Percentiles rank a stretch among this genome's conserved stretches.
Conservation (phyloP, 768 basidiomycete species). For the Boletus insuetus region DNA sequence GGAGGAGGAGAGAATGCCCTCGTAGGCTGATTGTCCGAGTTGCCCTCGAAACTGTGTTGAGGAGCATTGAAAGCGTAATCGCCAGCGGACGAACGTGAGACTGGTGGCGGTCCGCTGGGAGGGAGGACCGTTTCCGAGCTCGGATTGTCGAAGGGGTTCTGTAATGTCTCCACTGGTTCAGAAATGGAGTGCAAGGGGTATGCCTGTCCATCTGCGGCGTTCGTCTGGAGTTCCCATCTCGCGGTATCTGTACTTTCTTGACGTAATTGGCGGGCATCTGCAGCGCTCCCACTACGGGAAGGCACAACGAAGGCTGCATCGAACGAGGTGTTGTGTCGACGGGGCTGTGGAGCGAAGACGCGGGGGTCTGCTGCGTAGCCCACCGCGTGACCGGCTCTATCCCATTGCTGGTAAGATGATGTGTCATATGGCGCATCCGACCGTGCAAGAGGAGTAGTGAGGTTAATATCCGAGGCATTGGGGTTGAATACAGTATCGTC, state of each 20-base stretch:
- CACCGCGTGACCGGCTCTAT: conserved; percentile 45
- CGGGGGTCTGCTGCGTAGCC: conserved; percentile 45
- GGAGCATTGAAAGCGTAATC: conserved; percentile 26
- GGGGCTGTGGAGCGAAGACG: conserved; percentile 53
- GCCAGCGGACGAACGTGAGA: conserved; percentile 3
- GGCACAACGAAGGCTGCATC: conserved; percentile 10
- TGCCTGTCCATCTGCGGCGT: conserved; percentile 24
- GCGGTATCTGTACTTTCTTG: conserved; percentile 32
- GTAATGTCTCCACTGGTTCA: conserved; percentile 13
- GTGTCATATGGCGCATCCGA: conserved; percentile 33
- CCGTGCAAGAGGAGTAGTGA: conserved; percentile 26
- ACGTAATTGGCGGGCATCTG: conserved; percentile 8
- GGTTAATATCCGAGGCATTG: conserved; percentile 40
- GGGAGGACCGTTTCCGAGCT: conserved; percentile 19
- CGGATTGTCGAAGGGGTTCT: conserved; percentile 26
- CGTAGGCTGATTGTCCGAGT: background rate
- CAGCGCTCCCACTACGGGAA: conserved; percentile 12
- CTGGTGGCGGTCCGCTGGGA: conserved; percentile 11
- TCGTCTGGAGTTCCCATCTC: conserved; percentile 30
- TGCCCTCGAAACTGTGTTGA: conserved; percentile 23
- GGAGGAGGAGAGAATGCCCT: conserved; percentile 17
- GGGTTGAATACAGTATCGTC: conserved; percentile 37
- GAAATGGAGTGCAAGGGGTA: conserved; percentile 22
- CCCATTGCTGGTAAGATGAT: conserved; percentile 48
- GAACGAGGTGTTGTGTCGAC: conserved; percentile 20